A percentile compares a stretch with the other conserved stretches of the same genome.
phyloP scores from a whole-genome alignment of 768 basidiomycete species.

The Mycena capillaripes region DNA sequence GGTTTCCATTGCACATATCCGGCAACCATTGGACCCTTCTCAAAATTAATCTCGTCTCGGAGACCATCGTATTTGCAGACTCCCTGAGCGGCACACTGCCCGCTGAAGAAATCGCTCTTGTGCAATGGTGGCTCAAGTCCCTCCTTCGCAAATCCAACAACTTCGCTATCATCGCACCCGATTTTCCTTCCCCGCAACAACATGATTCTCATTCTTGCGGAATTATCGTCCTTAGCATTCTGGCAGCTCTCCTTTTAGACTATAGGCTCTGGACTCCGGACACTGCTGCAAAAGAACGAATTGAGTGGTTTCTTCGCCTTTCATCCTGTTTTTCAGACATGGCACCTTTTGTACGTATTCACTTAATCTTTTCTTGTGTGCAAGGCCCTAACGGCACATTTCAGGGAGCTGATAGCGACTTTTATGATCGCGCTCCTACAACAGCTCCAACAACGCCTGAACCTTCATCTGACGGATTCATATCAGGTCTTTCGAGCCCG shows the following conservation, averaged over 20 bases:
- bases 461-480: background rate
- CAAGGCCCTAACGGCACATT: too few relatives aligned
- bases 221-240: conserved; percentile 1
- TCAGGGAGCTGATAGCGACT: too few relatives aligned
- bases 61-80: background rate
- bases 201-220: background rate
- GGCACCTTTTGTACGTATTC: background rate
- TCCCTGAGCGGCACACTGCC: background rate
- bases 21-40: conserved; percentile 24
- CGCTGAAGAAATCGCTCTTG: background rate
- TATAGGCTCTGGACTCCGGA: background rate
- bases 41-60: background rate
- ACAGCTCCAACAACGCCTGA: background rate
- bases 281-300: background rate
- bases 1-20: conserved; percentile 16
- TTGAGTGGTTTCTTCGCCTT: conserved; percentile 2
- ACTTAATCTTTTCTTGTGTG: background rate
- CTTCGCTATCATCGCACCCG: background rate
- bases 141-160: background rate
- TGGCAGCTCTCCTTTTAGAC: background rate
- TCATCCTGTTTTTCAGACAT: background rate
- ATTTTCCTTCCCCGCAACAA: background rate
- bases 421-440: background rate
- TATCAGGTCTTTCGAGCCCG: background rate
- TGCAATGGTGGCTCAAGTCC: conserved; percentile 2